Percentiles rank a stretch among this genome's conserved stretches.
Evolutionary conservation across 2,329 filamentous ascomycete species (phyloP).

Genomic region (Cladobotryum mycophilum): DNA sequence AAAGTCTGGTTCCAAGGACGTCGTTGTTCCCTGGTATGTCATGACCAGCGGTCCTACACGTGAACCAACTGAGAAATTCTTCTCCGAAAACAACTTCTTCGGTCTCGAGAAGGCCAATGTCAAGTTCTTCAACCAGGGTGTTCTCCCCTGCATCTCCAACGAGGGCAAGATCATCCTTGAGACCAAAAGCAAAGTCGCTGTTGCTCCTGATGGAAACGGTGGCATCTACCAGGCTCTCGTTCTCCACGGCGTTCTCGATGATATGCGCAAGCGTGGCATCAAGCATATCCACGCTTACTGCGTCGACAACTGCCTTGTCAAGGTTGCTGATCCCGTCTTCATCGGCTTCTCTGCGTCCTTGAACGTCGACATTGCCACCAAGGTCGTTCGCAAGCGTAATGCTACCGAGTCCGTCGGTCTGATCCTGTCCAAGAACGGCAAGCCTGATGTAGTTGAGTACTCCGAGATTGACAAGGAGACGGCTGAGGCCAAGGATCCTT

Average conservation of each 20-base stretch:
- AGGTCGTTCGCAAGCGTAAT: constrained; percentile 97
- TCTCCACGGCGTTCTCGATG: constrained; percentile 69
- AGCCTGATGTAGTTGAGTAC: constrained; percentile 96
- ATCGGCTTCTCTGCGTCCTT: constrained; percentile 87
- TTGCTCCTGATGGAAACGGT: constrained; percentile 95
- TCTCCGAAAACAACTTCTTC: constrained; percentile 84
- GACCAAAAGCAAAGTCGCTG: constrained; percentile 81
- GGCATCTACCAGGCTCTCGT: constrained; percentile 92
- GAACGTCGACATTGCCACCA: constrained; percentile 91
- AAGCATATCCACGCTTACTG: constrained; percentile 97
- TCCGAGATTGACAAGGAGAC: constrained; percentile 88
- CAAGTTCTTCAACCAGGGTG: constrained; percentile 91
- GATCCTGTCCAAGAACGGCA: constrained; percentile 91
- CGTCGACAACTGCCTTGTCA: constrained; percentile 98
- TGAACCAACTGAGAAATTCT: constrained; percentile 87
- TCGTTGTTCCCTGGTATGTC: constrained; percentile 91
- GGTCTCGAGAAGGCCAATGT: constrained; percentile 82
- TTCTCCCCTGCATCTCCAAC: constrained; percentile 93
- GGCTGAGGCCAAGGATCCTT: constrained; percentile 81
- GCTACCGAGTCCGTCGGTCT: constrained; percentile 93
- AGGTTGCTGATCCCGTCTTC: constrained; percentile 94
- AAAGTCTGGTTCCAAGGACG: constrained; percentile 49
- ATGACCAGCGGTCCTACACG: constrained; percentile 98
- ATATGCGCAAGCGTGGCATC: constrained; percentile 85
- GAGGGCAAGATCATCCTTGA: constrained; percentile 96